Base-by-base conservation (phyloP, 805 yeast species). In the Candida ficus region DNA sequence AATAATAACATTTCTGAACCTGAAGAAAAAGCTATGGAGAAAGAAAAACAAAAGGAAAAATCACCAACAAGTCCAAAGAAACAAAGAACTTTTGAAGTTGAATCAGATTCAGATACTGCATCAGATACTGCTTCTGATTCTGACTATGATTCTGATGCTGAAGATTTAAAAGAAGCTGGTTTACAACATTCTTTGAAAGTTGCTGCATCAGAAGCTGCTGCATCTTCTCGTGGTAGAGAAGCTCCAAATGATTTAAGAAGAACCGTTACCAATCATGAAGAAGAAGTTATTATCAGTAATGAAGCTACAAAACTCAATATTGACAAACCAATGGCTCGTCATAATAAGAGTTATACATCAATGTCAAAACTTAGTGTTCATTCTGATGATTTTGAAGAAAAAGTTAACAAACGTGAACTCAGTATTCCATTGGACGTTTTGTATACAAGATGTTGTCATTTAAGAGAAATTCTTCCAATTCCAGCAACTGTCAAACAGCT, bases 381-480 rank as follows among this genome's bases (percentile, higher is more conserved):
- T 11, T 17, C 20, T 14, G 38, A 46, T 9, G 45, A 36, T 9
- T 45, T 45, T 3, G 56, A 55, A 7, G 53, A 51, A 25, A 57
- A 50, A n/a, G 46, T 53, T 62, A 68, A 21, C 41, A 37, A 12
- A 4, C 34, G 40, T 18, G 38, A 53, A 29, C 23, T 53, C 6
- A 58, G 56, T 33, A 56, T 68, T 10, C 67, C 75, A 26, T 72
- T 83, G 39, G 95, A 88, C 52, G 70, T 81, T 30, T 70, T 90
- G 56, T 90, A 90, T 62, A 86, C 96, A 0, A 70, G 97, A 49
- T 90, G 97, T 59, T 90, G 97, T 54, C 97, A 90, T 61, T 66
- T 90, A 43, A 70, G 97, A 41, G 97, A 90, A 54, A 90, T 90
- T 42, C 61, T 90, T 45, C 97, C 98, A 2, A 90, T 90, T 37